Evolutionary conservation across 805 yeast genomes (phyloP).

Genomic region (Sugiyamaella floridensis): DNA sequence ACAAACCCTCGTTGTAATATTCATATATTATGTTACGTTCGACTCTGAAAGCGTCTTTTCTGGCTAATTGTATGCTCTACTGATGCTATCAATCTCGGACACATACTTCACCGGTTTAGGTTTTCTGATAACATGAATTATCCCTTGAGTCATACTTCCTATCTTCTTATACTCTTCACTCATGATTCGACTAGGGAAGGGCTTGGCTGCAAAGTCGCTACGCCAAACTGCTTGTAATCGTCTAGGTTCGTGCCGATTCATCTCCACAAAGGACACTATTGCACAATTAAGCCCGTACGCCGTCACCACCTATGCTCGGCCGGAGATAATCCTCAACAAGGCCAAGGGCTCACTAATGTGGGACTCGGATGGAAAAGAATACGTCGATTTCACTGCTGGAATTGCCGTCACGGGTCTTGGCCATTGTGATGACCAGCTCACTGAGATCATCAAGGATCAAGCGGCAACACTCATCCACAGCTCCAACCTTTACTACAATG

Average conservation of each 20-base stretch:
- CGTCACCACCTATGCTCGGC: conserved; percentile 35
- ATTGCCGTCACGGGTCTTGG: conserved; percentile 97
- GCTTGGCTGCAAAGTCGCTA: neutral
- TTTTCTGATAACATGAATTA: neutral
- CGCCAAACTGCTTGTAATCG: neutral
- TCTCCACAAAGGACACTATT: neutral
- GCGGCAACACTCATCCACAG: conserved; percentile 67
- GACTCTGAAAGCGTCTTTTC: too few relatives aligned
- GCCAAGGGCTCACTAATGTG: conserved; percentile 78
- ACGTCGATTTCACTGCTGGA: conserved; percentile 89
- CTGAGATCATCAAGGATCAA: conserved; percentile 67
- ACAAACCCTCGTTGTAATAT: too few relatives aligned
- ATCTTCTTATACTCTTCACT: neutral
- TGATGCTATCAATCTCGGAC: too few relatives aligned
- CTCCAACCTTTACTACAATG: conserved; percentile 78
- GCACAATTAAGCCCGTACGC: conserved; percentile 15
- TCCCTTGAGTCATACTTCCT: neutral
- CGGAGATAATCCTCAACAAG: conserved; percentile 60
- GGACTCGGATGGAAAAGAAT: conserved; percentile 69
- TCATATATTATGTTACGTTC: too few relatives aligned
- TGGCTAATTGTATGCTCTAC: too few relatives aligned
- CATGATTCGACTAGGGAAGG: neutral
- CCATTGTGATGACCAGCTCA: conserved; percentile 69
- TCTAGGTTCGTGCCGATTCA: neutral
- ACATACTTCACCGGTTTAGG: neutral